Conservation (phyloP, 768 basidiomycete genomes). For the Glaciozyma martinii region DNA sequence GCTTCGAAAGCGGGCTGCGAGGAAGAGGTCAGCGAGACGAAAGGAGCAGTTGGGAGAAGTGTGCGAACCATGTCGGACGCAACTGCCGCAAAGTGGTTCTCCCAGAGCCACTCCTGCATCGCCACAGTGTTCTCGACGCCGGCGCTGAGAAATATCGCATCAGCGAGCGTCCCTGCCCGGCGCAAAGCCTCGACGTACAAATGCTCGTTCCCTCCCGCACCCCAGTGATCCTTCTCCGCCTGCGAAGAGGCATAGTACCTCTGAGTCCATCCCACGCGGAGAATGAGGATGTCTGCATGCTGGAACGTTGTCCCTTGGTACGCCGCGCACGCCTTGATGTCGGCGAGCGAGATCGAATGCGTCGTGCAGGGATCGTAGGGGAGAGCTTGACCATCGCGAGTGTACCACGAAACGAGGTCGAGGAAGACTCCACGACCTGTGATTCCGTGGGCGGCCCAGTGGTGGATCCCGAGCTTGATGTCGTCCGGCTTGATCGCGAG, state of each 20-base stretch:
- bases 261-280: not conserved
- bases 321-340: slow-evolving; percentile 1
- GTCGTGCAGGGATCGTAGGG: not conserved
- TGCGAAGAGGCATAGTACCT: not conserved
- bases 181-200: not conserved
- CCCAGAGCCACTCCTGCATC: slow-evolving; percentile 1
- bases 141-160: not conserved
- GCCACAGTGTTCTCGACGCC: not conserved
- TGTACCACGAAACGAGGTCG: not conserved
- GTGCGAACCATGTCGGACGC: not conserved
- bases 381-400: not conserved
- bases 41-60: not conserved
- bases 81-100: not conserved
- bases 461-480: not conserved
- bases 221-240: not conserved
- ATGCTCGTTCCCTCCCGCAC: not conserved
- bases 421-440: not conserved
- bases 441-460: not conserved
- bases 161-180: not conserved
- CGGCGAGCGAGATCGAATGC: not conserved
- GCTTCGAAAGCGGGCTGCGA: not conserved
- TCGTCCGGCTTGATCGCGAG: not conserved
- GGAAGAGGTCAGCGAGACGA: not conserved
- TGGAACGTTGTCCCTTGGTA: not conserved
- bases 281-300: not conserved